Percentiles rank a stretch among this genome's conserved stretches.
These are phyloP conservation scores for Licmophora abbreviata DNA, from an alignment of 108 stramenopile genomes.

Conservation along the genomic window DNA sequence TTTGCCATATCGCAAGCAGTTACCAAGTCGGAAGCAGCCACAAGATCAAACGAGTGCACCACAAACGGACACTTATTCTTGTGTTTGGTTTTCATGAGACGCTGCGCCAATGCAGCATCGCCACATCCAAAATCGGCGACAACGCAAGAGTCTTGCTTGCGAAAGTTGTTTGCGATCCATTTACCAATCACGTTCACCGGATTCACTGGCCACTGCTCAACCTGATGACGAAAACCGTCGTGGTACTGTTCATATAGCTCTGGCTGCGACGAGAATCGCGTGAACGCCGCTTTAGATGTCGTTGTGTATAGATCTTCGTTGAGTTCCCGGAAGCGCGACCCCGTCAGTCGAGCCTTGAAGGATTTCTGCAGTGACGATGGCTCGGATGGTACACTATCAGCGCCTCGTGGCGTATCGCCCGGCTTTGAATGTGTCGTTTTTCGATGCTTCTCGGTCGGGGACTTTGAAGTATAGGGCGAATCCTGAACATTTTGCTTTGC, in stretches of 20 bases:
- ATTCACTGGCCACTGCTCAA: slow-evolving; percentile 91
- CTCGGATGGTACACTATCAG: too few species aligned
- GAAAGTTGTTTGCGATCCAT: slow-evolving; percentile 31
- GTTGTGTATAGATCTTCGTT: slow-evolving; percentile 97
- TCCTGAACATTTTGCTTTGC: slow-evolving; percentile 26
- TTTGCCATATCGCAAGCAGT: slow-evolving; percentile 96
- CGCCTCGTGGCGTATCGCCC: too few species aligned
- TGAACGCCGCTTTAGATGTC: slow-evolving; percentile 62
- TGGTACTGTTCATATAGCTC: slow-evolving; percentile 97
- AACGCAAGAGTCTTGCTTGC: slow-evolving; percentile 12
- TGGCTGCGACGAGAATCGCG: slow-evolving; percentile 74
- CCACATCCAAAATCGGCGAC: slow-evolving; percentile 99
- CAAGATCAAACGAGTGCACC: slow-evolving; percentile 96
- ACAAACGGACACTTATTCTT: slow-evolving; percentile 11
- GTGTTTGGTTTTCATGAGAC: slow-evolving; percentile 28
- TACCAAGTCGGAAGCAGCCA: slow-evolving; percentile 73
- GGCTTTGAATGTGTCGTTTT: too few species aligned
- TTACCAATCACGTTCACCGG: slow-evolving; percentile 92
- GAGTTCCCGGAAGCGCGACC: slow-evolving; percentile 94
- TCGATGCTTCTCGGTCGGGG: too few species aligned
- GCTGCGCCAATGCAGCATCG: slow-evolving; percentile 88
- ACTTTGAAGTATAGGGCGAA: too few species aligned
- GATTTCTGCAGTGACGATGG: slow-evolving; percentile 46
- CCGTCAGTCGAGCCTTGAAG: slow-evolving; percentile 74
- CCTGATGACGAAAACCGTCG: slow-evolving; percentile 94